A percentile compares a stretch with the other conserved stretches of the same genome.
These are phyloP conservation scores for Penicillium longicatenatum DNA, from an alignment of 495 filamentous ascomycete species.

Conservation along the genomic window DNA sequence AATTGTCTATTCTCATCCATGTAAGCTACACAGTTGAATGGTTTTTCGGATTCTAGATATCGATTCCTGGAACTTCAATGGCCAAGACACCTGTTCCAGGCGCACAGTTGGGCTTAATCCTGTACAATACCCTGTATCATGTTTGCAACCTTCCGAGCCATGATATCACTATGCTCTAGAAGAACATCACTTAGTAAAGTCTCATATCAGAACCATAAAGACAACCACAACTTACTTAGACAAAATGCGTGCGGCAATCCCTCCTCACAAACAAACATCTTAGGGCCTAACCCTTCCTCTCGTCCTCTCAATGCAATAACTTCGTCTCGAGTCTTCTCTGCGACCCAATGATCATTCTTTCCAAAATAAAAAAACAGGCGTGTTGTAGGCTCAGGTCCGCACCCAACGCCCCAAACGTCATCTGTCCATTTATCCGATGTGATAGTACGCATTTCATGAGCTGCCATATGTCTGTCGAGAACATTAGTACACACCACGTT, in stretches of 20 bases:
- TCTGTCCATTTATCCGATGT: conserved; percentile 75
- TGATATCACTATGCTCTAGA: conserved; percentile 60
- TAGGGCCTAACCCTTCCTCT: conserved; percentile 52
- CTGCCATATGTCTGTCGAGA: conserved; percentile 56
- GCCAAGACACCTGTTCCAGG: no score
- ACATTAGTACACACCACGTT: neutral
- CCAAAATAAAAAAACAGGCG: conserved; percentile 82
- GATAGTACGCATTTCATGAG: conserved; percentile 77
- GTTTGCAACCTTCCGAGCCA: conserved; percentile 63
- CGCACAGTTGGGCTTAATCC: neutral
- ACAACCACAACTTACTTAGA: conserved; percentile 57
- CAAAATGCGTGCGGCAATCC: conserved; percentile 82
- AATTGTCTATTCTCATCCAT: neutral
- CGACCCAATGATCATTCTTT: conserved; percentile 79
- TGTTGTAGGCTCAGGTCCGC: conserved; percentile 47
- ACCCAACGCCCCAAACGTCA: conserved; percentile 71
- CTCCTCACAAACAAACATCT: conserved; percentile 72
- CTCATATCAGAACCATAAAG: neutral
- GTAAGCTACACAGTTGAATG: no score
- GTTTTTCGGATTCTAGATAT: no score
- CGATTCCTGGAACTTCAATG: no score
- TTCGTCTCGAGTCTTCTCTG: conserved; percentile 69
- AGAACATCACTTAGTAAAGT: conserved; percentile 7
- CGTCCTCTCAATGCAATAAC: conserved; percentile 60
- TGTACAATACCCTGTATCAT: conserved; percentile 61